Evolutionary conservation across 257 asterid genomes (phyloP).

Genomic region (Lantana camara): DNA sequence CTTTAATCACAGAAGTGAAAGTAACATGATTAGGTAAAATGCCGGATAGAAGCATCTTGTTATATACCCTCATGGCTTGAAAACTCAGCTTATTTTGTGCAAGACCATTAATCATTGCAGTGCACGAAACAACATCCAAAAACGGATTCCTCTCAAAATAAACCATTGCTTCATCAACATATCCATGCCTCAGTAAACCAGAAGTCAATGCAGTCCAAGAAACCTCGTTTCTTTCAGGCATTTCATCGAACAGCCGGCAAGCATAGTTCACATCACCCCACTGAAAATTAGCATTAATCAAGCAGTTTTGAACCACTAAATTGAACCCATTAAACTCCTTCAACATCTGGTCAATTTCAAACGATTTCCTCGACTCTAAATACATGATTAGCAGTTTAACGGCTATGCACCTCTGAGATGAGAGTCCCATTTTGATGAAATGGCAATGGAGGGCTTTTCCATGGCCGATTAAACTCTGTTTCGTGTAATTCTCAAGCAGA

Average conservation of each 20-base stretch:
- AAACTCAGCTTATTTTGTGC: conserved; percentile 56
- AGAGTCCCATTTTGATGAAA: conserved; percentile 63
- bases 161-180: conserved; percentile 58
- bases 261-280: conserved; percentile 59
- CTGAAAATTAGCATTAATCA: conserved; percentile 50
- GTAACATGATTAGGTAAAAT: conserved; percentile 71
- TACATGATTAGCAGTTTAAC: conserved; percentile 69
- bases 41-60: conserved; percentile 52
- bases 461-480: conserved; percentile 35
- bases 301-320: conserved; percentile 69
- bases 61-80: conserved; percentile 50
- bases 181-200: conserved; percentile 60
- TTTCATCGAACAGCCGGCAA: conserved; percentile 70
- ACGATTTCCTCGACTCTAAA: conserved; percentile 43
- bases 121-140: conserved; percentile 58
- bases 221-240: conserved; percentile 79
- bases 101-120: conserved; percentile 75
- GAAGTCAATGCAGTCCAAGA: conserved; percentile 76
- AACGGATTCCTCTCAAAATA: conserved; percentile 59
- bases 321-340: conserved; percentile 75
- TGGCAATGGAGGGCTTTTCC: conserved; percentile 69
- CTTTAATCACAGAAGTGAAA: conserved; percentile 54
- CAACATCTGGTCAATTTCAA: conserved; percentile 60
- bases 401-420: conserved; percentile 61
- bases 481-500: conserved; percentile 44